Base-by-base conservation (phyloP, 495 filamentous ascomycete species). In the Penicillium robsamsonii region DNA sequence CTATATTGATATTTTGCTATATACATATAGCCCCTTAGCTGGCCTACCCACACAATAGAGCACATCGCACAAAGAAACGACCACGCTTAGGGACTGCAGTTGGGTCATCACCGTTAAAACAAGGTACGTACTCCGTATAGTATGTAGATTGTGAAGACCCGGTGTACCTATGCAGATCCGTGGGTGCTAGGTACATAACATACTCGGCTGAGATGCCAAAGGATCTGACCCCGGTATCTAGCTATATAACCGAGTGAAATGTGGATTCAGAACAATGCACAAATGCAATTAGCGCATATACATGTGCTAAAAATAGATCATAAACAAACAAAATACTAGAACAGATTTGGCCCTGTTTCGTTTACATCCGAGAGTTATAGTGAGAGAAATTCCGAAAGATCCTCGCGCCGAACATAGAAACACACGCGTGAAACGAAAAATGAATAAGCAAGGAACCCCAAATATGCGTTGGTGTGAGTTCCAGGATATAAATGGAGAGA, bases 361-460 rank as follows among this genome's bases (percentile, higher is more conserved):
- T 56, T 29, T 56, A 43, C n/a, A 49, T 49, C 35, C 15, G 35
- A 42, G 35, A 33, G 38, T 42, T 24, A 49, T 42, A 56, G 29
- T 46, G 35, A 47, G 15, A 46, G 15, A 46, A 37, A 46, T 38
- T 31, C 24, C 42, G 13, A 45, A 27, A 46, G 2, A 43, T 10
- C 17, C 27, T 40, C 30, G 24, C 30, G 40, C 27, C 37, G 29
- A 20, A 51, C 10, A 43, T 30, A 35, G 35, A 27, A 51, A 30
- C n/a, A 2, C 38, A 50, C 27, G 38, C 22, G 25, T 25, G 10
- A 5, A 22, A 45, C 18, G 17, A 22, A 43, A 44, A n/a, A n/a
- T 20, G 43, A 30, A 37, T 4, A 57, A 52, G 9, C 33, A 52
- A 37, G 12, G 27, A 24, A 24, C 24, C 33, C 24, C 17, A 20